Base-by-base conservation (phyloP, 2,329 filamentous ascomycete genomes). In the Ascocoryne sarcoides region DNA sequence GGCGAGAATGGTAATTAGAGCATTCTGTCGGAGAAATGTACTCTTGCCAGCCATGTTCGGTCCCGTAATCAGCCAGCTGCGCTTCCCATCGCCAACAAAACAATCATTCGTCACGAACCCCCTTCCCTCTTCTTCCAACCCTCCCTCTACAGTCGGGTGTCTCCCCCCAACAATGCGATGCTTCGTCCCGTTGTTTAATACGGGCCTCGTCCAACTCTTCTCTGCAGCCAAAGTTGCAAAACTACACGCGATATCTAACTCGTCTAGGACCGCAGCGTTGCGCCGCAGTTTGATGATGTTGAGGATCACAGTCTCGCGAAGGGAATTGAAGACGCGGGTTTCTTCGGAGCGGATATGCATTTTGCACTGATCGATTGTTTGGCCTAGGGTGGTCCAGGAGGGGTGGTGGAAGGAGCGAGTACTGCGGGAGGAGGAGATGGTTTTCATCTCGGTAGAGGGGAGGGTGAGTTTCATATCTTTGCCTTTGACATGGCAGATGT, bases 11-110 rank as follows among this genome's bases (percentile, higher is more conserved):
- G 86, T 88, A 52, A 96, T 93, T 37, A 98, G 72, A 2, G 92
- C 92, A 61, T 95, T 96, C 56, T 98, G 93, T 1, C 92, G 83
- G 4, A 98, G 70, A 57, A 95, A 98, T 0, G 92, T 98, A 60
- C 83, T 90, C 65, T 98, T 98, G 35, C 92, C 92, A 1, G 83
- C 92, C 92, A 98, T 98, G 63, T 98, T 98, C n/a, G 92, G 92
- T 0, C 92, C 68, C 52, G 84, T 74, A 74, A 90, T 67, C 60
- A 76, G 54, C 80, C 81, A 67, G 64, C 85, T 39, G 68, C 70
- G 53, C 67, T 77, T 70, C 67, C 83, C 63, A 70, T 69, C 39
- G n/a, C 84, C 84, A 2, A 95, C 71, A 28, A 84, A 69, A 61
- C 87, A 94, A 64, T 95, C 85, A 54, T 96, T 96, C 36, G 78